Base-by-base conservation (phyloP, 2,329 filamentous ascomycete genomes). In the Penicillium olsonii region DNA sequence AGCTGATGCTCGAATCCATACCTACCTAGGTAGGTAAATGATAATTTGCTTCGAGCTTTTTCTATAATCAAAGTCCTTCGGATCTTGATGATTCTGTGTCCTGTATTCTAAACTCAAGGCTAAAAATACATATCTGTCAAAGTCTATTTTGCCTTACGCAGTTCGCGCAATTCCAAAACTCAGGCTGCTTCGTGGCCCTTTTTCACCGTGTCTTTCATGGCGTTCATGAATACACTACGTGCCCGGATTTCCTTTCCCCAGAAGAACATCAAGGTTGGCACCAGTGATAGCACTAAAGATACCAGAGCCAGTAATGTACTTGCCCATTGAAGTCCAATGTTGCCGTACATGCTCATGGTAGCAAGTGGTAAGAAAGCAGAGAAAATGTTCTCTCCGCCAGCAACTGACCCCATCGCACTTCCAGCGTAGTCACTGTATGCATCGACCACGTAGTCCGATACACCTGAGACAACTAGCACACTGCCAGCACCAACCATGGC, bases 361-460 rank as follows among this genome's bases (percentile, higher is more conserved):
- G 70, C 72, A 0, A 77, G 60, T 0, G 75, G 75, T 18, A 78
- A 57, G 20, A 73, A 75, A 0, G 71, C 73, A 10, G 68, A 72
- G 18, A 76, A 66, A 1, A 65, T 47, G 52, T 74, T 76, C 44
- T 75, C 65, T 3, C 73, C 64, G 1, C 76, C 65, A 0, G 70
- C 73, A 11, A 73, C 73, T 0, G 74, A 73, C 3, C 68, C 70
- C 1, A 75, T 63, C 0, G 74, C 71, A 12, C 72, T 76, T 0
- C 69, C 74, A 15, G 76, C 74, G 50, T 74, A 75, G n/a, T 71
- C 64, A 5, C 71, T 69, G 49, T 78, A 79, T 0, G 75, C 71
- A 55, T 78, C 74, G 8, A 69, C 69, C 12, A 75, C 63, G 45
- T 76, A 76, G 62, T 78, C 76, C 3, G 73, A 67, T 6, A 72